Conservation (phyloP, 202 grass and related monocot genomes). For the Brachypodium distachyon region DNA sequence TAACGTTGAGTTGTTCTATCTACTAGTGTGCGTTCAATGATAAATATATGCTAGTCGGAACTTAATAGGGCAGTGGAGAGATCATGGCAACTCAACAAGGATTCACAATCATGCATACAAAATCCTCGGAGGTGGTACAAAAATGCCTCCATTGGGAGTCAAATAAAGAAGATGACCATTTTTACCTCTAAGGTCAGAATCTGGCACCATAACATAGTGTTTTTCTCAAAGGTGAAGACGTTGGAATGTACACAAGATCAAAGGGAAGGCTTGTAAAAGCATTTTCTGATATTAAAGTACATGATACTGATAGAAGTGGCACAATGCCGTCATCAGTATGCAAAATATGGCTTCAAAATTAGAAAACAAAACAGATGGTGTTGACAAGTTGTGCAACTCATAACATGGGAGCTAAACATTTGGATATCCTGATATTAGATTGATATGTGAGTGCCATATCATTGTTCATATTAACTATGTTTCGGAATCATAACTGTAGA, state of each 20-base stretch:
- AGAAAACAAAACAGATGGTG: constrained; percentile 21
- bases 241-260: constrained; percentile 58
- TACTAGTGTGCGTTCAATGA: too few species aligned
- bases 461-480: background rate
- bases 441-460: background rate
- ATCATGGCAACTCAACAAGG: constrained; percentile 1
- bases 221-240: constrained; percentile 37
- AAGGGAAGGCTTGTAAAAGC: constrained; percentile 90
- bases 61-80: background rate
- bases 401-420: background rate
- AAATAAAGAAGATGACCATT: constrained; percentile 18
- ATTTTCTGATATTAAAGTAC: constrained; percentile 85
- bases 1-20: too few species aligned
- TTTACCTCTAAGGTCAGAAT: constrained; percentile 87
- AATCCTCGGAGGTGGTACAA: constrained; percentile 1
- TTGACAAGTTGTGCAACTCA: background rate
- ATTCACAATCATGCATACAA: background rate
- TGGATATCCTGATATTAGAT: background rate
- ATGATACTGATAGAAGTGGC: constrained; percentile 72
- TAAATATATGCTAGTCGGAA: too few species aligned
- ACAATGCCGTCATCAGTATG: constrained; percentile 86
- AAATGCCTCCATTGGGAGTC: background rate
- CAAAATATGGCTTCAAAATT: constrained; percentile 32
- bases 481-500: constrained; percentile 60
- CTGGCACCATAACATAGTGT: constrained; percentile 57